Percentiles rank a stretch among this genome's conserved stretches.
Evolutionary conservation across 179 eudicot species (phyloP).

Genomic region (Beta macrorhiza): DNA sequence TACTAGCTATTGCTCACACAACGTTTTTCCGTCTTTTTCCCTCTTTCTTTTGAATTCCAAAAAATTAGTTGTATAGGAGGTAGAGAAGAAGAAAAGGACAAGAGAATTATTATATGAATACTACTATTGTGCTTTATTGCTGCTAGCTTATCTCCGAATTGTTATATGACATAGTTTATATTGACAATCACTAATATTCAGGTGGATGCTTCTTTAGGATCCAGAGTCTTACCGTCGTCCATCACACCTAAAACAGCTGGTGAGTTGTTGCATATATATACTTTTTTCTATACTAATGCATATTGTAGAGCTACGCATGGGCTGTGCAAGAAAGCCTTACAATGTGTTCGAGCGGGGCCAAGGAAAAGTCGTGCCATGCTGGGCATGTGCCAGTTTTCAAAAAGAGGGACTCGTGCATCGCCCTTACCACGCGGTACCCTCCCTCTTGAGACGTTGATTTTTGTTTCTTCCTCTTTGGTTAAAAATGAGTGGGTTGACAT

Average conservation of each 20-base stretch:
- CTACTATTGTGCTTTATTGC: neutral
- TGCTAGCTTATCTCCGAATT: neutral
- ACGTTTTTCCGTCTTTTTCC: too few relatives aligned
- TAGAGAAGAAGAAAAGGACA: neutral
- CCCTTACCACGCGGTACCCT: too few relatives aligned
- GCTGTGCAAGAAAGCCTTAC: neutral
- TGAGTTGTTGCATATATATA: slow-evolving; percentile 33
- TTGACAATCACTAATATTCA: slow-evolving; percentile 31
- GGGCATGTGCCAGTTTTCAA: too few relatives aligned
- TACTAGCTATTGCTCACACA: too few relatives aligned
- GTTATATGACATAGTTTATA: neutral
- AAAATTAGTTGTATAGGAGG: neutral
- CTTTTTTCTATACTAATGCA: neutral
- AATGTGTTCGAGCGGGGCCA: too few relatives aligned
- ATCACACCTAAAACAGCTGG: slow-evolving; percentile 38
- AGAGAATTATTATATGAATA: neutral
- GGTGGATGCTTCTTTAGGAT: slow-evolving; percentile 43
- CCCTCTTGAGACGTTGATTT: too few relatives aligned
- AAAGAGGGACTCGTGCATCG: neutral
- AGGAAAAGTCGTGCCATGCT: too few relatives aligned
- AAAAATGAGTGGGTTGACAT: too few relatives aligned
- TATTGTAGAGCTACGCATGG: neutral
- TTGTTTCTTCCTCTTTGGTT: too few relatives aligned
- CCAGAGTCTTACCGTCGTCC: slow-evolving; percentile 46
- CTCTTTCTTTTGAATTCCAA: too few relatives aligned